Evolutionary conservation across 108 stramenopile species (phyloP), one percentile per base, ranked within the genome.

Genomic region (Halocafeteria seosinensis): DNA sequence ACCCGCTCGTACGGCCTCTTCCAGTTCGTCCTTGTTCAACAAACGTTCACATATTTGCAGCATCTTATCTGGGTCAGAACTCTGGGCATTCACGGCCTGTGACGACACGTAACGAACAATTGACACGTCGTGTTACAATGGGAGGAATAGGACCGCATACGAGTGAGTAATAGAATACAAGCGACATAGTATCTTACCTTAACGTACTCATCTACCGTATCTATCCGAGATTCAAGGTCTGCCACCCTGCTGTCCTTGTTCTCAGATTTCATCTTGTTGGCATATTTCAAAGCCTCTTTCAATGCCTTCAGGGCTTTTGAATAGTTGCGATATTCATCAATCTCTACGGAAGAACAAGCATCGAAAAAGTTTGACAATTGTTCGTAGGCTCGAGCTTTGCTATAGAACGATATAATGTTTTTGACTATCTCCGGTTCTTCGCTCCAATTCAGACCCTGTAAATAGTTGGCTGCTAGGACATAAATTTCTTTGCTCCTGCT

Each of bases 381-480:
- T 33, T 67, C 65, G 55, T 62, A 63, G 24, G 79, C 80, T 65
- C 76, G 71, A 0, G 85, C 85, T 68, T 82, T 84, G 50, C 75
- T 70, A 67, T 85, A 86, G 37, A 84, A 85, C 23, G 47, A 26
- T 37, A 85, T 76, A 50, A 86, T 84, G 0, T 68, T 37, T 66
- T 83, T 80, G 68, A 80, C 80, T 55, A 85, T 62, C 38, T 84
- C 65, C 11, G 76, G 57, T 29, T 73, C 67, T 38, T 55, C 64
- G 37, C 66, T 53, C 81, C 82, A 83, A 67, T 81, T 78, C 32
- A 62, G 62, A 1, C 13, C 26, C 34, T 62, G 62, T 31, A 86
- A 62, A 50, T 83, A 85, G 64, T 82, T 85, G 13, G 83, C 85
- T 2, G 82, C 84, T 53, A 86, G 71, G 2, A 77, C 74, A 59